Evolutionary conservation across 257 asterid species (phyloP).

Genomic region (Verbascum thapsus): DNA sequence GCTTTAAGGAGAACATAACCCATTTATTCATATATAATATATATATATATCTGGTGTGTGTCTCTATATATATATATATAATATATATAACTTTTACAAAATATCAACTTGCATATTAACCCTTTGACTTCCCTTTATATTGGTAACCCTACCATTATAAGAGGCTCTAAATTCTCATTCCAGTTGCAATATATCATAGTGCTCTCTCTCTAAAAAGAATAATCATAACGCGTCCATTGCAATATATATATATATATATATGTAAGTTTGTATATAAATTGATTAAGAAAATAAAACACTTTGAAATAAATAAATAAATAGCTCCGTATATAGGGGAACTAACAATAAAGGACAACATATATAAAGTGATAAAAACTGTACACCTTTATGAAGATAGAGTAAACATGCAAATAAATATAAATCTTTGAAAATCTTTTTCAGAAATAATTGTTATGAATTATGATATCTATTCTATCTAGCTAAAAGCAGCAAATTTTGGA

Average conservation of each 20-base stretch:
- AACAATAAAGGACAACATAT: constrained; percentile 1
- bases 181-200: constrained; percentile 19
- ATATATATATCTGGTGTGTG: too few species aligned
- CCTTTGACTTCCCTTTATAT: constrained; percentile 38
- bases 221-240: constrained; percentile 6
- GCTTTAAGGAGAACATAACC: constrained; percentile 43
- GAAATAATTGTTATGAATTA: constrained; percentile 2
- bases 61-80: neutral
- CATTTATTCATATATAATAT: neutral
- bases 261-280: neutral
- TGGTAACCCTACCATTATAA: constrained; percentile 43
- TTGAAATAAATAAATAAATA: neutral
- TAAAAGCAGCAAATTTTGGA: neutral
- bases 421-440: constrained; percentile 27
- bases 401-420: constrained; percentile 28
- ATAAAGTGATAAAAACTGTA: constrained; percentile 21
- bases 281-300: neutral
- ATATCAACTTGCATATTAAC: constrained; percentile 25
- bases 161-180: constrained; percentile 23
- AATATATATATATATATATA: neutral
- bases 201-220: neutral
- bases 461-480: too few species aligned
- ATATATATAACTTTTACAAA: constrained; percentile 34
- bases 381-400: constrained; percentile 34
- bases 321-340: neutral